These are phyloP conservation scores for Westerdykella aurantiaca DNA, from an alignment of 2,329 filamentous ascomycete genomes.

Conservation along the genomic window DNA sequence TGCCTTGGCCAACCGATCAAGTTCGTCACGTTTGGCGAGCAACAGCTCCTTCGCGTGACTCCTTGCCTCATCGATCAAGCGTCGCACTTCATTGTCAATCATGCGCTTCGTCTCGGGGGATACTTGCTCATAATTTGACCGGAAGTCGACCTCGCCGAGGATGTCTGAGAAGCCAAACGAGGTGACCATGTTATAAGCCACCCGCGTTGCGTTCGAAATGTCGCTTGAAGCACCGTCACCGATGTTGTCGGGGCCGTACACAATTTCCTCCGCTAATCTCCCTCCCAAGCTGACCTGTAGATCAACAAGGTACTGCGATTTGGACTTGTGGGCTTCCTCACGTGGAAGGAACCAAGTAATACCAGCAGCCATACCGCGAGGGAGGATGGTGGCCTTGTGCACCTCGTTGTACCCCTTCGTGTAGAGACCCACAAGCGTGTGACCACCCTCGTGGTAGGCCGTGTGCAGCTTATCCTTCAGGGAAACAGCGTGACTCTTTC, in stretches of 20 bases:
- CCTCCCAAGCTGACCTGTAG: conserved; percentile 81
- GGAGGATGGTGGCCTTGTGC: conserved; percentile 97
- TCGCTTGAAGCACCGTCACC: conserved; percentile 83
- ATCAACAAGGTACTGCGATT: conserved; percentile 71
- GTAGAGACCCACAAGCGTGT: conserved; percentile 84
- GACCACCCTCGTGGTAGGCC: conserved; percentile 94
- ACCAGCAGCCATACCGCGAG: conserved; percentile 78
- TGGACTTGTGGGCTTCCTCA: conserved; percentile 75
- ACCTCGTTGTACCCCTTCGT: conserved; percentile 69
- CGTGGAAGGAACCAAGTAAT: conserved; percentile 87
- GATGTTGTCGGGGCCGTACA: conserved; percentile 86
- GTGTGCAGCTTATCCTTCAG: conserved; percentile 93
- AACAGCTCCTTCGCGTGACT: conserved; percentile 67
- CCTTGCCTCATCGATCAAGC: conserved; percentile 75
- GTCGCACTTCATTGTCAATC: conserved; percentile 84
- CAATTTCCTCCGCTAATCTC: conserved; percentile 84
- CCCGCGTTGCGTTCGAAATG: conserved; percentile 71
- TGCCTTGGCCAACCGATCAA: conserved; percentile 82
- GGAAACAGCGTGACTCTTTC: conserved; percentile 80
- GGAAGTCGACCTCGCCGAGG: conserved; percentile 85
- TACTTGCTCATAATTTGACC: conserved; percentile 70
- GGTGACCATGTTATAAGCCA: conserved; percentile 85
- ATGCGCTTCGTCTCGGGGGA: conserved; percentile 80
- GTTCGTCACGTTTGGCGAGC: conserved; percentile 68
- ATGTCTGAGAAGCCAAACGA: conserved; percentile 81